Percentiles rank a stretch among this genome's conserved stretches.
Evolutionary conservation across 371 early-diverging fungal species (phyloP).

Genomic region (Mucor piriformis): DNA sequence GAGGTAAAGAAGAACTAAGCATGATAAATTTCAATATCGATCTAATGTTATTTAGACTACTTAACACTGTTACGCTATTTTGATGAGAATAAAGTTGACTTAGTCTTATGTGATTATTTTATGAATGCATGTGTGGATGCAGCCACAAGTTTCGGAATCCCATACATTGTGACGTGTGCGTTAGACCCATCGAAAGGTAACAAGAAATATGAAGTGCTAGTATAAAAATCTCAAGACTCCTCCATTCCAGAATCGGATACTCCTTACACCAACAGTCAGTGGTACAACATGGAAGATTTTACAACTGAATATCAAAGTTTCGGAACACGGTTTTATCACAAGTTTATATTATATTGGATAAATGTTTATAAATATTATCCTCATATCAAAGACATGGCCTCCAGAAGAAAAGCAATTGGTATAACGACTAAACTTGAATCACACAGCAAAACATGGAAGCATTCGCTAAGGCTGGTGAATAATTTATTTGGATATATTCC

Average conservation of each 20-base stretch:
- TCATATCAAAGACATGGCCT: not conserved
- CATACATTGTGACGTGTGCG: conserved; percentile 8
- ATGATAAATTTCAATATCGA: too few relatives aligned
- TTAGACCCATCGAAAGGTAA: conserved; percentile 11
- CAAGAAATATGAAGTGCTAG: too few relatives aligned
- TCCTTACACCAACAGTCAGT: too few relatives aligned
- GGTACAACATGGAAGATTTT: too few relatives aligned
- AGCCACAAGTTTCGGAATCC: conserved; percentile 1
- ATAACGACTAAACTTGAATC: not conserved
- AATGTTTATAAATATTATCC: not conserved
- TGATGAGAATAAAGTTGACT: conserved; percentile 1
- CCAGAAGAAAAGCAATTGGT: not conserved
- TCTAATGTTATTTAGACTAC: not conserved
- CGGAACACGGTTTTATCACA: too few relatives aligned
- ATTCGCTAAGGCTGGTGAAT: conserved; percentile 28
- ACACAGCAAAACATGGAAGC: conserved; percentile 1
- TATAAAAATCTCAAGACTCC: too few relatives aligned
- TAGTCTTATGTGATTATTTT: conserved; percentile 17
- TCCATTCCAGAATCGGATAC: too few relatives aligned
- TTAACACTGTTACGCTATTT: not conserved
- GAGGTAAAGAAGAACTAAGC: too few relatives aligned
- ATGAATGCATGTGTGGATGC: conserved; percentile 10
- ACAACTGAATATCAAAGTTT: too few relatives aligned
- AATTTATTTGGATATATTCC: conserved; percentile 27
- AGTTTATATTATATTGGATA: too few relatives aligned